Evolutionary conservation across 768 basidiomycete species (phyloP), one percentile per base, ranked within the genome.

Genomic region (Collybia mongolica): DNA sequence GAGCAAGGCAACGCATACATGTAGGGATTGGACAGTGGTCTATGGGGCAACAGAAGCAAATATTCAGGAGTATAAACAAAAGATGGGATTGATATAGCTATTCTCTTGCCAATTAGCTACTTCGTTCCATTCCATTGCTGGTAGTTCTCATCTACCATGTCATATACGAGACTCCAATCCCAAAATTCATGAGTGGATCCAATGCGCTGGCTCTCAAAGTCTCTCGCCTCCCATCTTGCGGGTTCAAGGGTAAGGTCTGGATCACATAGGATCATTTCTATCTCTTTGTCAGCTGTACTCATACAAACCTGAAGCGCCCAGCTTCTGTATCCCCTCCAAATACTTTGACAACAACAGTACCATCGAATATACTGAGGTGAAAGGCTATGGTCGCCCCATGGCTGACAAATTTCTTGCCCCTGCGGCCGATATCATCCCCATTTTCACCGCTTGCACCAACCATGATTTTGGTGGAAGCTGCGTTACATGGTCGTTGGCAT

Each of bases 221-320:
- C 55, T 15, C 59, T 42, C 35, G 52, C 35, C 48, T 44, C 43
- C 32, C 65, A 67, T 32, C 67, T 61, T 0, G 58, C 72, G 0
- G 63, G 64, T 44, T 76, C 75, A 29, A 76, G 52, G 5, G 72
- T 73, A 14, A 69, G 44, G 57, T 76, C 74, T 15, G 75, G 66
- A 8, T 56, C 48, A 49, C 75, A 76, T 19, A 76, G 58, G 0
- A 63, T 51, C 61, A 61, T 63, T 29, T 45, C 29, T 24, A 32
- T 26, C 6, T 22, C n/a, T 9, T 7, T 5, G 23, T 24, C 6
- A 7, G 12, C n/a, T 7, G 22, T 22, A 26, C 24, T 19, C 28
- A 45, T n/a, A 26, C 17, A 45, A 5, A 29, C 28, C 26, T 12
- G 14, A 32, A 32, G 32, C 5, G 32, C 32, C 32, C 32, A 12